Base-by-base conservation (phyloP, 2,329 filamentous ascomycete genomes). In the Alternaria conjuncta region DNA sequence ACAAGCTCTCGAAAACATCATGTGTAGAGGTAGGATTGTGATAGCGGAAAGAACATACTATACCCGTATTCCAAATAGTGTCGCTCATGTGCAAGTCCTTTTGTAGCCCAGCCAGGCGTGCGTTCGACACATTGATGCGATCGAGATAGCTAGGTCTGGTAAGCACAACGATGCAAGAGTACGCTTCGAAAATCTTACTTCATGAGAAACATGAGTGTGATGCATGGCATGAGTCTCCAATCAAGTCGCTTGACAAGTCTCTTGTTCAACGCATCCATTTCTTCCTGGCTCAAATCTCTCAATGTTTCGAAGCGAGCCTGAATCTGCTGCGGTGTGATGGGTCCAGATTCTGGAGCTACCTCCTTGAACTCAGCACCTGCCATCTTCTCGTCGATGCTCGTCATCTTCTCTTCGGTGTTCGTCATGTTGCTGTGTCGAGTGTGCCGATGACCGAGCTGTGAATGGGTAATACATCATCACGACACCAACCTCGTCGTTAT, bases 91-190 rank as follows among this genome's bases (percentile, higher is more conserved):
- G 36, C 43, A 84, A 71, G 63, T 81, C 79, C 23, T 74, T 62
- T 57, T 81, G 74, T 13, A 82, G 63, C 30, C 80, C 80, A 21
- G 78, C 79, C 20, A 82, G 65, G 47, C 78, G 76, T 36, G 80
- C 80, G 9, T 79, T 79, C 2, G 77, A 76, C 23, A 81, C 78
- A 51, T 81, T 81, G 70, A 81, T 81, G 12, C 80, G 75, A 51
- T 82, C 79, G 11, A 82, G 70, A 53, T 80, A 81, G 66, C 79
- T 60, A 25, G 11, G 20, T 79, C 26, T 13, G 11, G 11, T 57
- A 20, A 15, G 50, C 23, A 23, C 20, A 9, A 20, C 2, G 6
- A 36, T 13, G 10, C 6, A 32, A 28, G 3, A 15, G 12, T 8
- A 10, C 36, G 6, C n/a, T 20, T 53, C 5, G 15, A 46, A 21